Base-by-base conservation (phyloP, 2,329 filamentous ascomycete species). In the Aspergillus ochraceus region DNA sequence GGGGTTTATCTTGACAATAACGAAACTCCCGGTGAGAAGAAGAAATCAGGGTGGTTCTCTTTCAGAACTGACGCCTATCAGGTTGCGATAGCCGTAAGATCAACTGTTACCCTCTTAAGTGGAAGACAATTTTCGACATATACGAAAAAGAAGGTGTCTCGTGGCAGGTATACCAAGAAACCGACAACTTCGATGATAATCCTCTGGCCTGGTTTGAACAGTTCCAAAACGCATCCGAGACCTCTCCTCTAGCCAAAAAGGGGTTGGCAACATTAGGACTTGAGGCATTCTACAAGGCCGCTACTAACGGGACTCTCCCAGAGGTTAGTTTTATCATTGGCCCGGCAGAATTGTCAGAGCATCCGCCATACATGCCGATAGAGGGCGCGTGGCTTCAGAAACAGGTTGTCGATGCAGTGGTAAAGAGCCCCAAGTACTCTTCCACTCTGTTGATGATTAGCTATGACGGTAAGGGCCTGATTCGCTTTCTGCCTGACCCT, bases 381-480 rank as follows among this genome's bases (percentile, higher is more conserved):
- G 83, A 85, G 59, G 83, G 83, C 14, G 82, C 76, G 4, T 86
- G 83, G 82, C 72, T 86, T 39, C 81, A 85, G 66, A 79, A 81
- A 66, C 74, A 82, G 65, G 74, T 86, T 6, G 79, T 83, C 17
- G 75, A 83, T 57, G 80, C 82, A 3, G 80, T 86, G 4, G 80
- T 77, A 12, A 75, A 74, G 54, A 82, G 82, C 20, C 80, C 80
- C 4, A 77, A 77, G 49, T 86, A 84, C 66, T 74, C 75, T 49
- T 77, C 74, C 20, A 84, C 82, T 2, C 77, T 75, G 0, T 68
- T 85, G 49, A 79, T 84, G 57, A 78, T 82, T 68, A 78, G 81
- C 64, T 85, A 75, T 71, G 83, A 79, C 62, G 81, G 66, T 81
- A 74, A 55, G 64, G 8, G 17, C n/a, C 32, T 32, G 29, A 45